Percentiles rank a stretch among this genome's conserved stretches.
Conservation (phyloP, 768 basidiomycete species). For the Leccinum imitatum region DNA sequence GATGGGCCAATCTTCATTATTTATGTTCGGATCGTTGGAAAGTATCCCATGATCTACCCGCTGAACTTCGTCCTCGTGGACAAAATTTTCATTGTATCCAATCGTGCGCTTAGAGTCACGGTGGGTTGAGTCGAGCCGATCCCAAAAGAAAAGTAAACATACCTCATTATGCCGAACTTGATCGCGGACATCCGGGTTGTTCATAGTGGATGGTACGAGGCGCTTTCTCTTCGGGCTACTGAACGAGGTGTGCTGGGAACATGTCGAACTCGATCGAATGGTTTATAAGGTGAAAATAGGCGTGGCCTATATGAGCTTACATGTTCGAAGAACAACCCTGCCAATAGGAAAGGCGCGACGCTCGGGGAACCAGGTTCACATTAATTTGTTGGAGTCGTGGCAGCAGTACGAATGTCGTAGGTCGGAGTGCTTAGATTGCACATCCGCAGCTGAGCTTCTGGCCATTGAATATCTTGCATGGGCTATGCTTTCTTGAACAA, state of each 20-base stretch:
- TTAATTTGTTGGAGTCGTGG: not conserved
- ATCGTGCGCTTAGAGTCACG: not conserved
- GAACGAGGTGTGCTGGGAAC: not conserved
- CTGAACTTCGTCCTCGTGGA: slow-evolving; percentile 1
- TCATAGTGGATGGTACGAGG: not conserved
- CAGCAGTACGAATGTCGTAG: not conserved
- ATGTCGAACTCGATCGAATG: no score
- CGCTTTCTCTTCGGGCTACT: not conserved
- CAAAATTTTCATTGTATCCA: not conserved
- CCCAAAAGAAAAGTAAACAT: not conserved
- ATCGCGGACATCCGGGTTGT: not conserved
- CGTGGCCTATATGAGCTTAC: slow-evolving; percentile 2
- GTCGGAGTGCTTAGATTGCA: not conserved
- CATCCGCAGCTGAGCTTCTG: no score
- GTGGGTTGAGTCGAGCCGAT: not conserved
- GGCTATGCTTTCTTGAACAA: no score
- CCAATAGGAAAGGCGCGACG: not conserved
- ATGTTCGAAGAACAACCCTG: not conserved
- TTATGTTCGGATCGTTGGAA: not conserved
- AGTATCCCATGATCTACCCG: not conserved
- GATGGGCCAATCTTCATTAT: not conserved
- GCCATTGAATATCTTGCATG: no score
- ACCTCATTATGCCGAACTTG: not conserved
- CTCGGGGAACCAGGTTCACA: not conserved
- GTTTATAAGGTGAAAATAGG: slow-evolving; percentile 6